Conservation (phyloP, 2,329 filamentous ascomycete genomes). For the Ceratocystis ficicola region DNA sequence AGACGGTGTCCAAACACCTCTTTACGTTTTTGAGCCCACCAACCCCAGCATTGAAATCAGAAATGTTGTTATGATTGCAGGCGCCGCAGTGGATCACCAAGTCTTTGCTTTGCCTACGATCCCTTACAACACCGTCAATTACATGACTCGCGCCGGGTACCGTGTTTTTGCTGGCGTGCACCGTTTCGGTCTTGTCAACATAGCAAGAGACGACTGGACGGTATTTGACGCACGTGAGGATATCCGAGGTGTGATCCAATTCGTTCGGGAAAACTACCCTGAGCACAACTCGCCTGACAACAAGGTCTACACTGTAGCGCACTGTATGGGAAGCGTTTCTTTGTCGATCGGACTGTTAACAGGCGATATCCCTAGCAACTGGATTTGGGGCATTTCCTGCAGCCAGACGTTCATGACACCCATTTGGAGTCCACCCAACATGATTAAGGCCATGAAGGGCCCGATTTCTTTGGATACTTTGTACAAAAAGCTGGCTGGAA, state of each 20-base stretch:
- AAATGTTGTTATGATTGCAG: slow-evolving; percentile 50
- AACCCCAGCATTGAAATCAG: slow-evolving; percentile 31
- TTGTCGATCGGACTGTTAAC: slow-evolving; percentile 47
- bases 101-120: slow-evolving; percentile 53
- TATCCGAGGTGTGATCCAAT: slow-evolving; percentile 42
- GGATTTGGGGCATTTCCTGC: slow-evolving; percentile 46
- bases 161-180: slow-evolving; percentile 46
- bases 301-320: slow-evolving; percentile 46
- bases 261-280: slow-evolving; percentile 36
- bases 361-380: slow-evolving; percentile 44
- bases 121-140: slow-evolving; percentile 50
- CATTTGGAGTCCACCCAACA: slow-evolving; percentile 44
- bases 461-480: slow-evolving; percentile 40
- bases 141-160: slow-evolving; percentile 49
- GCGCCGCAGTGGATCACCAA: slow-evolving; percentile 50
- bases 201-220: slow-evolving; percentile 42
- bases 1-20: slow-evolving; percentile 41
- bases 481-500: slow-evolving; percentile 38
- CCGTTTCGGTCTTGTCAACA: slow-evolving; percentile 43
- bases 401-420: slow-evolving; percentile 55
- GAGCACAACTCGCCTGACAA: slow-evolving; percentile 24
- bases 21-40: slow-evolving; percentile 47
- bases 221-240: slow-evolving; percentile 50
- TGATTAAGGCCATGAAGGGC: slow-evolving; percentile 40
- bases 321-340: slow-evolving; percentile 53